These are phyloP conservation scores for Rhizopus arrhizus DNA, from an alignment of 371 early-diverging fungal species.

Conservation along the genomic window DNA sequence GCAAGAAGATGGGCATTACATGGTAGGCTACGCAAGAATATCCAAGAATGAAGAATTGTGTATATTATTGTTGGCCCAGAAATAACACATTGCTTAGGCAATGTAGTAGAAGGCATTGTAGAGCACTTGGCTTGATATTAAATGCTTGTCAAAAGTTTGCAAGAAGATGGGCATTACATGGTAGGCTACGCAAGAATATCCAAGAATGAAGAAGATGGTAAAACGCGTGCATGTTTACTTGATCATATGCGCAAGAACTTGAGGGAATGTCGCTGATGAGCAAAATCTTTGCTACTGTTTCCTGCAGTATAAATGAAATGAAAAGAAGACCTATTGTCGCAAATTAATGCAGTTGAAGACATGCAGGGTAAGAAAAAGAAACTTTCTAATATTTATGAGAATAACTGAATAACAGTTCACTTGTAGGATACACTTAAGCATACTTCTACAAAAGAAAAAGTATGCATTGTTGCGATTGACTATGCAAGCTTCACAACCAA, in stretches of 20 bases:
- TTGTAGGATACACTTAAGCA: conserved; percentile 13
- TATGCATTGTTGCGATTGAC: conserved; percentile 22
- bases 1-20: conserved; percentile 14
- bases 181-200: conserved; percentile 14
- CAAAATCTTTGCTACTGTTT: conserved; percentile 14
- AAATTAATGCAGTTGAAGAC: conserved; percentile 9
- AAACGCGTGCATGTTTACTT: conserved; percentile 2
- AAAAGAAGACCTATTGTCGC: conserved; percentile 3
- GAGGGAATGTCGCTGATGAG: conserved; percentile 14
- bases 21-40: conserved; percentile 12
- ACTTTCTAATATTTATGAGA: neutral
- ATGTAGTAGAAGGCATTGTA: conserved; percentile 21
- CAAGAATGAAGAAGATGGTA: conserved; percentile 5
- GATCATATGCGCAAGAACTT: conserved; percentile 9
- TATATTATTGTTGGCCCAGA: conserved; percentile 17
- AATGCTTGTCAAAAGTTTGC: conserved; percentile 13
- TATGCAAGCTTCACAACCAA: conserved; percentile 31
- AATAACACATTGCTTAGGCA: conserved; percentile 18
- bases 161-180: conserved; percentile 14
- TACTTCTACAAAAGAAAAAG: conserved; percentile 8
- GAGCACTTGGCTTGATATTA: conserved; percentile 20
- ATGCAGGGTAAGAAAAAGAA: conserved; percentile 3
- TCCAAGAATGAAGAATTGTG: conserved; percentile 16
- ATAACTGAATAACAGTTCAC: conserved; percentile 12
- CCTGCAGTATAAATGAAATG: conserved; percentile 5